Evolutionary conservation across 495 filamentous ascomycete genomes (phyloP), one percentile per base, ranked within the genome.

Genomic region (Darksidea phi): DNA sequence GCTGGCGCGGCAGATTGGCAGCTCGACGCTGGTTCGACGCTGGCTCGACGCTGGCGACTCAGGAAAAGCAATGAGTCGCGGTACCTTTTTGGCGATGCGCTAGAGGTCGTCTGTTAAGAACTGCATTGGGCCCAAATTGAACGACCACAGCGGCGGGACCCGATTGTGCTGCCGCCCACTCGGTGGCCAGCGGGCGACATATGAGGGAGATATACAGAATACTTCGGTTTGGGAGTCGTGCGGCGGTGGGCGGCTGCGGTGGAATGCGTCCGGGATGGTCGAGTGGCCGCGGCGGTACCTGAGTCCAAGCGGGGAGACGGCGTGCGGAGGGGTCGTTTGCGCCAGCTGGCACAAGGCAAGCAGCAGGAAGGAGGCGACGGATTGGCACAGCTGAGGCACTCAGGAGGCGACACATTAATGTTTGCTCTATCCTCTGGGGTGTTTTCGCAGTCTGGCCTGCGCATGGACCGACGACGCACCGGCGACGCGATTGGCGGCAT

Each of bases 21-120:
- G 55, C 55, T 64, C 49, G 52, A 48, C 18, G 58, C 47, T 64
- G 48, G n/a, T n/a, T 54, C 47, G 58, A 28, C 47, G 15, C 26
- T n/a, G 34, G 36, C 57, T 54, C 47, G 58, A 28, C 47, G 15
- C 26, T n/a, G 34, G 36, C 57, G 46, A 53, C 48, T 61, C 54
- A 62, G 64, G 24, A 54, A 37, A 32, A 48, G 64, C 48, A 57
- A 21, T 59, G 61, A 67, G 37, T 67, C 57, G 61, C 46, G 57
- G 37, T 54, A 57, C 57, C n/a, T 53, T 53, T 54, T 20, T 52
- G 48, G 20, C 56, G 56, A 42, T 37, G 49, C 41, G 28, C 41
- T 43, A 43, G 41, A 46, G 28, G 50, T 34, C 15, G 32, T 57
- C 34, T 48, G 21, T 43, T 24, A 21, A 12, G 59, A 42, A 17